Percentiles rank a stretch among this genome's conserved stretches.
Conservation (phyloP, 352 stramenopile genomes). For the Lagenidium sp. region DNA sequence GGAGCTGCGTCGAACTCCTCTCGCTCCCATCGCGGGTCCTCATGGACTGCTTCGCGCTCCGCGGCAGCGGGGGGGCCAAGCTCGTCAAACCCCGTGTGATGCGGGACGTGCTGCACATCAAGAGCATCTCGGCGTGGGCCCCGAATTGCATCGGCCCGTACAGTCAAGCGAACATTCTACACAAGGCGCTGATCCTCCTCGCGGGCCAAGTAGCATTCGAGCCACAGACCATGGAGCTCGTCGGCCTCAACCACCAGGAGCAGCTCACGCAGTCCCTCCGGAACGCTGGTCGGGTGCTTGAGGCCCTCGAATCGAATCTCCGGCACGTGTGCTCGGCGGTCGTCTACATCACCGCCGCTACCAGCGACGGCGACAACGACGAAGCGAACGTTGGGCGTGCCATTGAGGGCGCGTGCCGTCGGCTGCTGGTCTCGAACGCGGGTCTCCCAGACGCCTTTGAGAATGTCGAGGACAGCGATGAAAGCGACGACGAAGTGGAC, state of each 20-base stretch:
- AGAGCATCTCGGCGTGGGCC: conserved; percentile 95
- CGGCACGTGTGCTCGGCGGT: conserved; percentile 57
- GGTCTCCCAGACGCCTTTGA: conserved; percentile 47
- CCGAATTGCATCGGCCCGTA: conserved; percentile 99
- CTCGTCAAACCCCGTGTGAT: conserved; percentile 39
- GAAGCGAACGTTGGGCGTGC: not conserved
- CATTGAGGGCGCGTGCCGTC: conserved; percentile 5
- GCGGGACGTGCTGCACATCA: conserved; percentile 92
- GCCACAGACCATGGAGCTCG: conserved; percentile 92
- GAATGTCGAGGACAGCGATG: conserved; percentile 46
- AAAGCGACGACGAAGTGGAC: conserved; percentile 70
- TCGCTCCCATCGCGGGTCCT: conserved; percentile 67
- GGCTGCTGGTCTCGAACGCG: conserved; percentile 30
- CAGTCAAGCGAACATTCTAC: conserved; percentile 94
- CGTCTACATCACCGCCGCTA: conserved; percentile 37
- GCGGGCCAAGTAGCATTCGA: conserved; percentile 97
- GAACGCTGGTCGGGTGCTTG: conserved; percentile 58
- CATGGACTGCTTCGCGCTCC: conserved; percentile 88
- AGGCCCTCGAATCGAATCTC: conserved; percentile 74
- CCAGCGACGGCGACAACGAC: not conserved
- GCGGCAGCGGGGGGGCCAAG: conserved; percentile 56
- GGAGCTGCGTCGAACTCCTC: conserved; percentile 82
- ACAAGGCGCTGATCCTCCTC: conserved; percentile 88
- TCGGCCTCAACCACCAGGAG: conserved; percentile 25
- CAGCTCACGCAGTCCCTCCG: conserved; percentile 47